Evolutionary conservation across 805 yeast species (phyloP).

Genomic region (Lipomyces spencermartinsiae): DNA sequence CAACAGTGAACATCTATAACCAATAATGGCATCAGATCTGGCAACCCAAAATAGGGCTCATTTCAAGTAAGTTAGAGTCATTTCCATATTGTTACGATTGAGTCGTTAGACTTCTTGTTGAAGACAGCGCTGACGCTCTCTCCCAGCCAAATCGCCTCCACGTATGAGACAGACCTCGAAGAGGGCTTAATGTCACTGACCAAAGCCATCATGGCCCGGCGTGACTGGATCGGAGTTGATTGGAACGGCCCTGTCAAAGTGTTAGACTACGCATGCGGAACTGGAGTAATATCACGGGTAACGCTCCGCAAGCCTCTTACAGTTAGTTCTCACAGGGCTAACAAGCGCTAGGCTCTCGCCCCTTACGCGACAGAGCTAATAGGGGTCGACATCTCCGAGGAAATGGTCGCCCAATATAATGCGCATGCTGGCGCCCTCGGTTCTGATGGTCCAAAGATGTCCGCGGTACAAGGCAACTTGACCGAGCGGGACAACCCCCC

Average conservation of each 20-base stretch:
- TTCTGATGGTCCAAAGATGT: neutral
- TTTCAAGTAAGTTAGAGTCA: neutral
- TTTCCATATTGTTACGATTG: neutral
- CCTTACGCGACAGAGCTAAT: constrained; percentile 1
- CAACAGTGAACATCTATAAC: neutral
- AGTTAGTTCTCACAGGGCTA: neutral
- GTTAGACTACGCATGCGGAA: neutral
- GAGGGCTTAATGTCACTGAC: neutral
- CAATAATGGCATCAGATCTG: constrained; percentile 1
- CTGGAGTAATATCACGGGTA: neutral
- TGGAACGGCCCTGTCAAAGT: neutral
- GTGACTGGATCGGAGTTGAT: constrained; percentile 1
- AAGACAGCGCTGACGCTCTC: neutral
- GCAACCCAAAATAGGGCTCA: neutral
- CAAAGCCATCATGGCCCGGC: neutral
- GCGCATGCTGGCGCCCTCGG: neutral
- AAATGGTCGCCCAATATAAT: neutral
- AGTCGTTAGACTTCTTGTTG: neutral
- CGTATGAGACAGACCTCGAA: neutral
- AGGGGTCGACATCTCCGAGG: neutral
- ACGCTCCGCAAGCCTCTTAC: neutral
- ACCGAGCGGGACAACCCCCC: neutral
- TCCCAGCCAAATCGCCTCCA: neutral
- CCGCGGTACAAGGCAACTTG: neutral
- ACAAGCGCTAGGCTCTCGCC: neutral